Evolutionary conservation across 1,139 yeast species (phyloP).

Genomic region (Geotrichum citri-aurantii): DNA sequence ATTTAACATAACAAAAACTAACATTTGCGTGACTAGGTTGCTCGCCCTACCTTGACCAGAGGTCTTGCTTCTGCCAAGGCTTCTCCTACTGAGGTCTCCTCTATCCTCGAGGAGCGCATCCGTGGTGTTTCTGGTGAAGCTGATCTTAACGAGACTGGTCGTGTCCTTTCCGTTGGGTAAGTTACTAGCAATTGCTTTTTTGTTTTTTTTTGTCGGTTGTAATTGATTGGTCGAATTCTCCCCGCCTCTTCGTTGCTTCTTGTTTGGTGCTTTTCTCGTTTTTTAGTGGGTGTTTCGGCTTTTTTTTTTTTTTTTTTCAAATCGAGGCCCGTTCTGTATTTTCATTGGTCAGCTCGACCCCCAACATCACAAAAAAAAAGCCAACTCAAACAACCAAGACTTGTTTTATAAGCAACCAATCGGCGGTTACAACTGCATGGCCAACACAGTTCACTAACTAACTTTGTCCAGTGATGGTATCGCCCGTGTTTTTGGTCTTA

Average conservation of each 20-base stretch:
- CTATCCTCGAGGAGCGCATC: constrained; percentile 98
- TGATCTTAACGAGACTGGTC: constrained; percentile 98
- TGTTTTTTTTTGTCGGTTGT: not conserved
- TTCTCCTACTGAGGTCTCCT: constrained; percentile 98
- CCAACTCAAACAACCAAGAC: not conserved
- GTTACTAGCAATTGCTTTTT: constrained; percentile 32
- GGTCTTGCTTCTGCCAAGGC: constrained; percentile 92
- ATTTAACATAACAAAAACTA: not conserved
- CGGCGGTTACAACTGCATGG: too few species aligned
- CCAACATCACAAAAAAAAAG: not conserved
- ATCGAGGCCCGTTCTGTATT: not conserved
- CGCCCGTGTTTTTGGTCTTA: constrained; percentile 99
- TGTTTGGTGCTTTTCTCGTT: not conserved
- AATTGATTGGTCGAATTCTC: not conserved
- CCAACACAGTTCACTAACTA: constrained; percentile 4
- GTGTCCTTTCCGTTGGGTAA: constrained; percentile 95
- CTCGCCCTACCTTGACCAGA: constrained; percentile 33
- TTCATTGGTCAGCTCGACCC: constrained; percentile 3
- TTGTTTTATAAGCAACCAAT: not conserved
- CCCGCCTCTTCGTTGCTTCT: not conserved
- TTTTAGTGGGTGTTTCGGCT: not conserved
- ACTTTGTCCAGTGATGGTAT: constrained; percentile 76
- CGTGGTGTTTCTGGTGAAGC: constrained; percentile 98
- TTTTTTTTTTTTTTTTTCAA: not conserved
- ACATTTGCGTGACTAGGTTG: not conserved